phyloP scores from a whole-genome alignment of 2,329 filamentous ascomycete genomes.

The Penicillium sp. region DNA sequence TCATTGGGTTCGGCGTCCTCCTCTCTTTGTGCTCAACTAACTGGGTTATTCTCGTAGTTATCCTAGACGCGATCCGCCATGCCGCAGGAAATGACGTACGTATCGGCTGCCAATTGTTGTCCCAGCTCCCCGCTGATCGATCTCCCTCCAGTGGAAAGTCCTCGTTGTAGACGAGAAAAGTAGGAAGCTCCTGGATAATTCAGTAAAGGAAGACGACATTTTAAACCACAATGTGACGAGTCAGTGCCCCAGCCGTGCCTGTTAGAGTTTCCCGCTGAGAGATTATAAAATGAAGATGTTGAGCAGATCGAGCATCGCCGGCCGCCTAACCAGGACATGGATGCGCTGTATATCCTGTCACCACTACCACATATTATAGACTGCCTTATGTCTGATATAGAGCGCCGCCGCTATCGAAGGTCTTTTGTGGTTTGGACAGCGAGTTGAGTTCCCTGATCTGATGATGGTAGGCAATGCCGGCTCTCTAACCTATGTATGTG shows the following conservation, averaged over 20 bases:
- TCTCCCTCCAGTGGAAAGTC: conserved; percentile 78
- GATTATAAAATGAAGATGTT: conserved; percentile 63
- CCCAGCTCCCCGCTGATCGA: conserved; percentile 1
- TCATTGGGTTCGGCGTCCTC: neutral
- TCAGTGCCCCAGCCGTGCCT: conserved; percentile 44
- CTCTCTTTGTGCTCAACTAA: neutral
- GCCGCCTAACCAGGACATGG: conserved; percentile 80
- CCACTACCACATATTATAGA: conserved; percentile 86
- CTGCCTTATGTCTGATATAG: conserved; percentile 88
- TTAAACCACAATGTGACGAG: conserved; percentile 95
- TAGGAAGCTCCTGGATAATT: conserved; percentile 83
- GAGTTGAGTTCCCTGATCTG: conserved; percentile 38
- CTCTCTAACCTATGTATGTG: neutral
- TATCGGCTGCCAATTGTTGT: conserved; percentile 20
- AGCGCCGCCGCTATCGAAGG: conserved; percentile 74
- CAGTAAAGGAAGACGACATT: conserved; percentile 91
- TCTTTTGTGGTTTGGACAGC: conserved; percentile 82
- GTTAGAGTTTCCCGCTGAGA: conserved; percentile 6
- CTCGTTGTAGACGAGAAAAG: conserved; percentile 81
- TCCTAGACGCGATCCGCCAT: conserved; percentile 68
- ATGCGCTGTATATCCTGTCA: conserved; percentile 88
- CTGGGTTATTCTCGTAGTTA: conserved; percentile 49
- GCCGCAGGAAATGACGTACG: conserved; percentile 76
- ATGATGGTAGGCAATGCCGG: neutral
- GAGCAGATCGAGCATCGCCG: conserved; percentile 87